phyloP scores from a whole-genome alignment of 176 grass and related monocot genomes.

The Paspalum notatum region DNA sequence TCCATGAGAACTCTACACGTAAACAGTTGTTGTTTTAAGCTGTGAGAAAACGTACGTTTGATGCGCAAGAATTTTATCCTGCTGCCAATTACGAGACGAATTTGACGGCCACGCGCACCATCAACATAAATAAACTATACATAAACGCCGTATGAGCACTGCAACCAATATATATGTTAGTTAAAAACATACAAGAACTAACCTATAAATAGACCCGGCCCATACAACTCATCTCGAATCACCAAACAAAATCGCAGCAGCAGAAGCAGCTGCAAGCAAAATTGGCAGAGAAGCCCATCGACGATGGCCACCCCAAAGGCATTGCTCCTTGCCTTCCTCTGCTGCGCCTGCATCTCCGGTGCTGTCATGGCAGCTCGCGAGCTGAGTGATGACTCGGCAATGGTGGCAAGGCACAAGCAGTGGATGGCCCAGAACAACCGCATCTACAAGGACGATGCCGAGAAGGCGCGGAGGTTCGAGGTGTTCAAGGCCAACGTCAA shows the following conservation, averaged over 20 bases:
- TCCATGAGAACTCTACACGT: neutral
- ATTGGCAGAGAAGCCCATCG: neutral
- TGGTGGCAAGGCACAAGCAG: conserved; percentile 9
- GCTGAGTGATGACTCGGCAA: neutral
- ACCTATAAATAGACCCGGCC: neutral
- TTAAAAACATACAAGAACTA: neutral
- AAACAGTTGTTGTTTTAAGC: neutral
- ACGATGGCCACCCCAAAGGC: neutral
- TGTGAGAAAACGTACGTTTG: neutral
- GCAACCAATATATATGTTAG: neutral
- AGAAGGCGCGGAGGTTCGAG: neutral
- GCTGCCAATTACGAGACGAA: neutral
- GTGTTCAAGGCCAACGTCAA: conserved; percentile 10
- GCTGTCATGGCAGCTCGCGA: neutral
- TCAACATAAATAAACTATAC: neutral
- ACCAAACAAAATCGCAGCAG: neutral
- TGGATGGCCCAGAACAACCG: conserved; percentile 5
- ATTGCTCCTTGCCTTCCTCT: neutral
- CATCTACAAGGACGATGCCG: neutral
- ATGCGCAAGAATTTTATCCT: neutral
- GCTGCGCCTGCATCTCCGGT: neutral
- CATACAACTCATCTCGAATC: neutral
- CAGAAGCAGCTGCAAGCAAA: neutral
- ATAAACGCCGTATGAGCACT: neutral
- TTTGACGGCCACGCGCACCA: neutral